Conservation (phyloP, 768 basidiomycete species). For the Termitomyces sp. region DNA sequence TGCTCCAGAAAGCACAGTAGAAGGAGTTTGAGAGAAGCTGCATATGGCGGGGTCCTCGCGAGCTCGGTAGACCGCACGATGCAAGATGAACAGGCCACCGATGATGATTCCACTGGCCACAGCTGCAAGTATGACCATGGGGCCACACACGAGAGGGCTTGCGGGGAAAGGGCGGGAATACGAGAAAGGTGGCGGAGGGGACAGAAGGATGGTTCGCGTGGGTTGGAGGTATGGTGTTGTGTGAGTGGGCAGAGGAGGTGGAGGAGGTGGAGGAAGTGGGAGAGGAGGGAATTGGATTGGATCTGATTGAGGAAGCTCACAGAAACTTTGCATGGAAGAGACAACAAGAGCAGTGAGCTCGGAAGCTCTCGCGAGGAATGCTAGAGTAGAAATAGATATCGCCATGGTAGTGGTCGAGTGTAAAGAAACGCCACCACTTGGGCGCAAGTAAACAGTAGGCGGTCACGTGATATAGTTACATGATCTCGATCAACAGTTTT, state of each 20-base stretch:
- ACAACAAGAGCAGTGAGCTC: not conserved
- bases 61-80: not conserved
- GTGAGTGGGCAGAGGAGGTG: not conserved
- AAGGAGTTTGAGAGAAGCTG: not conserved
- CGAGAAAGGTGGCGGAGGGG: not conserved
- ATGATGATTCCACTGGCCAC: not conserved
- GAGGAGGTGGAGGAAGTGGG: not conserved
- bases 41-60: not conserved
- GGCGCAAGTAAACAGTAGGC: too few relatives aligned
- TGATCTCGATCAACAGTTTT: too few relatives aligned
- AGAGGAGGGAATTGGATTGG: not conserved
- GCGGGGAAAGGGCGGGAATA: not conserved
- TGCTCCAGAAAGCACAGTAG: too few relatives aligned
- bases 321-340: not conserved
- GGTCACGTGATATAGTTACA: too few relatives aligned
- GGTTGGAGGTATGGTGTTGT: not conserved
- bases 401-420: not conserved
- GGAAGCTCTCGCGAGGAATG: not conserved
- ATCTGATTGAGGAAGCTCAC: not conserved
- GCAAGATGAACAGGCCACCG: not conserved
- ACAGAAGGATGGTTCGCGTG: not conserved
- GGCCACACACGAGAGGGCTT: not conserved
- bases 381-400: not conserved
- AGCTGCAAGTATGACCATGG: not conserved
- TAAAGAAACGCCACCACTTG: not conserved